These are phyloP conservation scores for Gyromitra esculenta DNA, from an alignment of 2,329 filamentous ascomycete species.

Conservation along the genomic window DNA sequence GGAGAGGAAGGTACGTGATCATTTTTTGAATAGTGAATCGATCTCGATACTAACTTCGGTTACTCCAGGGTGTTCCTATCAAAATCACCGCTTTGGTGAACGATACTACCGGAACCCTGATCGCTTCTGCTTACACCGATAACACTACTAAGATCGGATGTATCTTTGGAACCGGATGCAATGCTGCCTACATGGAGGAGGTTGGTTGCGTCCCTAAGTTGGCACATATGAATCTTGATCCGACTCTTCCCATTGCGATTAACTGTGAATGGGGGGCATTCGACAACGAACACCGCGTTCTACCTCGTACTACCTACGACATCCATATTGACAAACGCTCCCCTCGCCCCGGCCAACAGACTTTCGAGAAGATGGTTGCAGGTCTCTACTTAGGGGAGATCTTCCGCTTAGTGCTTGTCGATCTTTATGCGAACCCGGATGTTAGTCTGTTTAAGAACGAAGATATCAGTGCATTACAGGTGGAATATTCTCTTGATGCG, in stretches of 20 bases:
- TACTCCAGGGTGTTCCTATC: constrained; percentile 80
- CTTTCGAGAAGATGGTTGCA: constrained; percentile 98
- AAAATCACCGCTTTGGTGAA: constrained; percentile 94
- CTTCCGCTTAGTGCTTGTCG: constrained; percentile 85
- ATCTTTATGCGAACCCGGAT: constrained; percentile 81
- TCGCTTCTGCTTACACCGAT: constrained; percentile 97
- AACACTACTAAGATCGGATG: constrained; percentile 91
- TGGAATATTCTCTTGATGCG: constrained; percentile 88
- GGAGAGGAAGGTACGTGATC: constrained; percentile 69
- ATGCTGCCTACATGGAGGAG: constrained; percentile 97
- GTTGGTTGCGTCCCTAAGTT: constrained; percentile 92
- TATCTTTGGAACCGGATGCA: constrained; percentile 98
- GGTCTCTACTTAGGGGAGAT: constrained; percentile 94
- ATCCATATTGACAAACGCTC: constrained; percentile 88
- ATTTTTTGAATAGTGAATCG: constrained; percentile 37
- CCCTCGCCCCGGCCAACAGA: constrained; percentile 90
- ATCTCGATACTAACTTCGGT: constrained; percentile 54
- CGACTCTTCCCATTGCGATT: constrained; percentile 88
- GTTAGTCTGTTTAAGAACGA: constrained; percentile 83
- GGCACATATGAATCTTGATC: constrained; percentile 85
- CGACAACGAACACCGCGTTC: constrained; percentile 89
- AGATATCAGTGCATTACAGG: constrained; percentile 80
- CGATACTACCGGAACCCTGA: constrained; percentile 95
- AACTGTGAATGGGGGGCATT: constrained; percentile 99
- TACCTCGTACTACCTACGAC: constrained; percentile 87